A percentile compares a stretch with the other conserved stretches of the same genome.
phyloP scores from a whole-genome alignment of 257 asterid species.

The Mentha longifolia region DNA sequence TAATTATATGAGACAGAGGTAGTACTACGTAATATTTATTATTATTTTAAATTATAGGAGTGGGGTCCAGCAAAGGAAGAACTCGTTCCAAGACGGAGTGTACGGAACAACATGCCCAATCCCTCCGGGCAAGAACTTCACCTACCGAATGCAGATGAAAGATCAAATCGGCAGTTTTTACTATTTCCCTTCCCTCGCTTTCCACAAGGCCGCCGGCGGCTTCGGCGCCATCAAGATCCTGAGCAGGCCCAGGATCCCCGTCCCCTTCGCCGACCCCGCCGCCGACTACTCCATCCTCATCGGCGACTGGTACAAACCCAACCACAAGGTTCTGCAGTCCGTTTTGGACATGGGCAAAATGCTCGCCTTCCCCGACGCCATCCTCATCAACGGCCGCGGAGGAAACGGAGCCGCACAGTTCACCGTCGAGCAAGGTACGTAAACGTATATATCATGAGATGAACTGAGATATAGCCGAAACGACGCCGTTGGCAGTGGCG shows the following conservation, averaged over 20 bases:
- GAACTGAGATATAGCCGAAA: too few relatives aligned
- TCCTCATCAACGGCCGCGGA: conserved; percentile 68
- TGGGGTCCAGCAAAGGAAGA: conserved; percentile 68
- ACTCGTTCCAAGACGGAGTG: conserved; percentile 70
- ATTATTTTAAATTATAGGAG: too few relatives aligned
- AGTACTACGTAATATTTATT: too few relatives aligned
- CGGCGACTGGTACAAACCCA: conserved; percentile 69
- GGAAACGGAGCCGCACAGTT: conserved; percentile 41
- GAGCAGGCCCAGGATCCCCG: conserved; percentile 69
- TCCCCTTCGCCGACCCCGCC: conserved; percentile 62
- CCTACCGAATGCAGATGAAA: conserved; percentile 62
- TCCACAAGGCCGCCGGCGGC: conserved; percentile 79
- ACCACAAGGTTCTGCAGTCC: conserved; percentile 55
- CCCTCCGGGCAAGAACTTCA: conserved; percentile 72
- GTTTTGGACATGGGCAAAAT: conserved; percentile 55
- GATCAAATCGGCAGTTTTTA: conserved; percentile 81
- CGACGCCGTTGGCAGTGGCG: background rate
- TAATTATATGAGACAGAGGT: too few relatives aligned
- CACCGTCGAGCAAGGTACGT: conserved; percentile 50
- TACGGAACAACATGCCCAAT: conserved; percentile 73
- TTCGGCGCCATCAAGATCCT: conserved; percentile 66
- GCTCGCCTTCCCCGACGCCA: conserved; percentile 49
- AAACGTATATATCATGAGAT: too few relatives aligned
- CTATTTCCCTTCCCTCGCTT: conserved; percentile 64
- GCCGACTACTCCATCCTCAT: conserved; percentile 60